Base-by-base conservation (phyloP, 768 basidiomycete genomes). In the Trametes meyenii region DNA sequence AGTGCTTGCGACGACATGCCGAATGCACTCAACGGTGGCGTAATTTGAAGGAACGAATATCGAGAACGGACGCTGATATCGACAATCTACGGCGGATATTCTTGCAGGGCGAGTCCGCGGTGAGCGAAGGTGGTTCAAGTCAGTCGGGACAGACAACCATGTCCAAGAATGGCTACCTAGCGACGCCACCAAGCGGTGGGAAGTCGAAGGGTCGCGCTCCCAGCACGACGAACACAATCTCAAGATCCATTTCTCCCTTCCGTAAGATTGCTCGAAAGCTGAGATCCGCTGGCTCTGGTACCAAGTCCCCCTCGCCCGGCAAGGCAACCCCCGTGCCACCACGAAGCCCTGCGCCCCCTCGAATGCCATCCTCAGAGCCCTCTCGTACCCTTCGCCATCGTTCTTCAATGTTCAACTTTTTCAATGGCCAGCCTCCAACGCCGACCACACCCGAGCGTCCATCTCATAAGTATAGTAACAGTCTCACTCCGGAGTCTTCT, bases 1-100 rank as follows among this genome's bases (percentile, higher is more conserved):
- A 98, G 77, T 94, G 94, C 36, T 76, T 98, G 50, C 83, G 96
- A 62, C 81, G 94, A 66, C 92, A 93, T 71, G 89, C 90, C 2
- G 96, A 97, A 69, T 93, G 93, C 63, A 89, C 88, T 19, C 86
- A 90, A 66, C 83, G 93, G 50, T 97, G 94, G 94, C 82, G 83
- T 62, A 86, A 82, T 65, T 77, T 97, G 36, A 83, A 83, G 63
- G 91, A 94, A 56, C 85, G 92, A 52, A 94, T 97, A 67, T 70
- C 82, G 21, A 80, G 90, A 58, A 92, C 92, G 12, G 93, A 96
- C 66, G 75, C 79, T 26, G 93, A 95, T 64, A 91, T 97, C 90
- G 87, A 89, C 62, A 78, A 71, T 58, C 83, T 85, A 2, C 86
- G 87, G 58, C 85, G 81, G 61, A 74, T 86, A 38, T 77, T 92